A percentile compares a stretch with the other conserved stretches of the same genome.
Evolutionary conservation across 176 grass and related monocot species (phyloP).

Genomic region (Saccharum officinarum): DNA sequence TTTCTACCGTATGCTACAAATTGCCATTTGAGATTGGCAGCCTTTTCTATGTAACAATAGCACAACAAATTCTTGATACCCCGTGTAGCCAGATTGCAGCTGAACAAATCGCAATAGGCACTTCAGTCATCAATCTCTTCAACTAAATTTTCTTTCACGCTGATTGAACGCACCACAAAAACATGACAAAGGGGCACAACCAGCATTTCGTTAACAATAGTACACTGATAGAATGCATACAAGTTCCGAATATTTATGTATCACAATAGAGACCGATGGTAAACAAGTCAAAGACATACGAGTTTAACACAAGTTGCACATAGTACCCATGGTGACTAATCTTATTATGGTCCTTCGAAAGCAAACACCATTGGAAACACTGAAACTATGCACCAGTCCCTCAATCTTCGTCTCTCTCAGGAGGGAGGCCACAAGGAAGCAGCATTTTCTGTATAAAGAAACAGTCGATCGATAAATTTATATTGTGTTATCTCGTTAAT

Average conservation of each 20-base stretch:
- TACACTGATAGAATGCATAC: neutral
- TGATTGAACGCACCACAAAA: neutral
- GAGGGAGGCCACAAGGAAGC: constrained; percentile 69
- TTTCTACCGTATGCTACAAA: neutral
- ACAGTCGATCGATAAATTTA: neutral
- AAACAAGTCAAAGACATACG: neutral
- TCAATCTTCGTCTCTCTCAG: constrained; percentile 81
- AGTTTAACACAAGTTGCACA: neutral
- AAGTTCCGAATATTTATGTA: neutral
- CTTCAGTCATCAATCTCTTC: neutral
- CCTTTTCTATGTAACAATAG: too few relatives aligned
- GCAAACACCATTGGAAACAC: neutral
- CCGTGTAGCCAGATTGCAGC: neutral
- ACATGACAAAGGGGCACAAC: neutral
- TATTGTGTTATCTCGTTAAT: neutral
- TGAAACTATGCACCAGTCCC: neutral
- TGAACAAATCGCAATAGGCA: neutral
- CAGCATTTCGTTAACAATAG: neutral
- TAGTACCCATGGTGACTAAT: neutral
- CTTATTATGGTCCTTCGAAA: neutral
- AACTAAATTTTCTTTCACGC: neutral
- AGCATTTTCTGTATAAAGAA: constrained; percentile 81
- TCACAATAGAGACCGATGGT: neutral
- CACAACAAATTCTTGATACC: neutral
- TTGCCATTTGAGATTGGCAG: too few relatives aligned